Percentiles rank a stretch among this genome's conserved stretches.
Conservation (phyloP, 1,284 basidiomycete species). For the Naganishia liquefaciens region DNA sequence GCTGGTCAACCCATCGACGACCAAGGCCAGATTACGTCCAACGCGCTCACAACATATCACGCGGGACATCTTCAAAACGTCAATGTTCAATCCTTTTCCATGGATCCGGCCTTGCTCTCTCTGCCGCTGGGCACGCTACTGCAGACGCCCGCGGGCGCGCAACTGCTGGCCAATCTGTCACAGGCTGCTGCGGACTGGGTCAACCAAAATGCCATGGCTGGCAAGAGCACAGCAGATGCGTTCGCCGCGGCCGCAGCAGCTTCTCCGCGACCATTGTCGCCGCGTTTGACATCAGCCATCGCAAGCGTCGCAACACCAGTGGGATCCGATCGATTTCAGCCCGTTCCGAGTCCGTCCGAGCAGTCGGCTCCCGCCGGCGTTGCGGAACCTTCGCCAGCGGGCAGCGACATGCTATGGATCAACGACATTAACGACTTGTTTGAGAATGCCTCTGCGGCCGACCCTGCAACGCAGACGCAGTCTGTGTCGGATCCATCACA, state of each 20-base stretch:
- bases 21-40: slow-evolving; percentile 11
- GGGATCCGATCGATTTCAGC: slow-evolving; percentile 16
- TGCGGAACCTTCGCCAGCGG: background rate
- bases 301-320: slow-evolving; percentile 18
- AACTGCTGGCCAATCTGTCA: slow-evolving; percentile 31
- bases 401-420: slow-evolving; percentile 21
- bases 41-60: slow-evolving; percentile 24
- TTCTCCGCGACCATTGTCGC: slow-evolving; percentile 16
- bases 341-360: slow-evolving; percentile 21
- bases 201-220: slow-evolving; percentile 20
- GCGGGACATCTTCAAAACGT: slow-evolving; percentile 10
- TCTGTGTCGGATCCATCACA: slow-evolving; percentile 4
- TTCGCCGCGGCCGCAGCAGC: slow-evolving; percentile 20
- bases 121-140: slow-evolving; percentile 32
- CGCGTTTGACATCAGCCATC: slow-evolving; percentile 23
- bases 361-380: slow-evolving; percentile 2
- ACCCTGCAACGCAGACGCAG: slow-evolving; percentile 9
- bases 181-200: slow-evolving; percentile 31
- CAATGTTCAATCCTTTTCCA: slow-evolving; percentile 29
- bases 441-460: slow-evolving; percentile 23
- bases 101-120: slow-evolving; percentile 29
- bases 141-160: slow-evolving; percentile 31
- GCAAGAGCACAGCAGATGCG: slow-evolving; percentile 27
- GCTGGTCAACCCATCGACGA: background rate
- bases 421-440: slow-evolving; percentile 28